Conservation (phyloP, 2,329 filamentous ascomycete species). For the Cladosporium sp. region DNA sequence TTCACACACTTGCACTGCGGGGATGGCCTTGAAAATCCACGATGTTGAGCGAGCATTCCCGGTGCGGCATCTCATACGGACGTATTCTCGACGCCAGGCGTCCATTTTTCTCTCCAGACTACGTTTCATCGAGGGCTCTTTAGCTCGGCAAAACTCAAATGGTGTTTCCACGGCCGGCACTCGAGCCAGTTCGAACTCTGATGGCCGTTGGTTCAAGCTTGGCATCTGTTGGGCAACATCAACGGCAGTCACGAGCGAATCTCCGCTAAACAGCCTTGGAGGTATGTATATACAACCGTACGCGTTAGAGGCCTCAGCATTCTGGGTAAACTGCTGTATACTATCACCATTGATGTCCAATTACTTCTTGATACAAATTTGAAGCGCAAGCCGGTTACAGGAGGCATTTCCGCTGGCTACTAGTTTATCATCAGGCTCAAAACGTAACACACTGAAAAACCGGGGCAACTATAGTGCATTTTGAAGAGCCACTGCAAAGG, state of each 20-base stretch:
- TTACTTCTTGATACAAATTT: no score
- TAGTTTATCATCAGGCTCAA: no score
- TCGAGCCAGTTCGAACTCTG: not conserved
- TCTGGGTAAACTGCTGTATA: no score
- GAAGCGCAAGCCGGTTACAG: no score
- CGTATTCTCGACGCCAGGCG: not conserved
- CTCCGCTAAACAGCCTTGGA: no score
- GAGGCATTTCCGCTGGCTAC: no score
- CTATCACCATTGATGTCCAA: no score
- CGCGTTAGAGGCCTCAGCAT: no score
- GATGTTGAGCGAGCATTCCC: not conserved
- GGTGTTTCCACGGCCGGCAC: not conserved
- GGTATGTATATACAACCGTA: no score
- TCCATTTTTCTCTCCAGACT: not conserved
- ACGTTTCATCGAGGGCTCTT: not conserved
- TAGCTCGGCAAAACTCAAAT: not conserved
- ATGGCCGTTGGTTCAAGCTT: not conserved
- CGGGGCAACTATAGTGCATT: not conserved
- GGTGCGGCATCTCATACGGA: not conserved
- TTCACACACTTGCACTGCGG: constrained; percentile 3
- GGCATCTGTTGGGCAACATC: not conserved
- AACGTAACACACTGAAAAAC: not conserved
- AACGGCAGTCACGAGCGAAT: no score
- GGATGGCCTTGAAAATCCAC: not conserved
- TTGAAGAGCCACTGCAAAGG: not conserved